These are phyloP conservation scores for Trichoderma citrinoviride DNA, from an alignment of 2,329 filamentous ascomycete species.

Conservation along the genomic window DNA sequence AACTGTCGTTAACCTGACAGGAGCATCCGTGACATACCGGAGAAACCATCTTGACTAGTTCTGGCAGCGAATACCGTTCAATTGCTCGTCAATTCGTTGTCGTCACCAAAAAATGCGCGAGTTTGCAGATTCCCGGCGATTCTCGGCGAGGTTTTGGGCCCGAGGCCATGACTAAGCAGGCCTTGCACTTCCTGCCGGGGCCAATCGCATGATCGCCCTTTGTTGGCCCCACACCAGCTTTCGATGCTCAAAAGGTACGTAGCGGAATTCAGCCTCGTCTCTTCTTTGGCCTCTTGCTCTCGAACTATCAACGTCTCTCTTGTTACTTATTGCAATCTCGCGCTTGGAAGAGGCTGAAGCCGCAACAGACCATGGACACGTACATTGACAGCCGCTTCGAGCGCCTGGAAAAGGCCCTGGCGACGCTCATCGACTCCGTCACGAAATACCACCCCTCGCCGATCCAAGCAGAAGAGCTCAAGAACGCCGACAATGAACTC, in stretches of 20 bases:
- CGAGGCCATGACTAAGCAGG: conserved; percentile 28
- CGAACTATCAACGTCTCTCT: conserved; percentile 6
- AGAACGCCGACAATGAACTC: conserved; percentile 67
- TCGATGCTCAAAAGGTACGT: neutral
- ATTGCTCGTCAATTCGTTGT: conserved; percentile 38
- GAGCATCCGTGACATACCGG: conserved; percentile 34
- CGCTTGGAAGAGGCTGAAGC: neutral
- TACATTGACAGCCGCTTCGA: conserved; percentile 62
- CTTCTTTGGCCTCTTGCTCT: neutral
- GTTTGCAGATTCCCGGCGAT: conserved; percentile 38
- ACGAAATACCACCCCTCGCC: conserved; percentile 76
- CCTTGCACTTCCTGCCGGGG: neutral
- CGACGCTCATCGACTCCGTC: conserved; percentile 72
- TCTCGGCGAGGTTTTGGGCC: conserved; percentile 36
- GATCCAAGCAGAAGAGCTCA: conserved; percentile 64
- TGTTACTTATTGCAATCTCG: neutral
- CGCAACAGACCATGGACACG: conserved; percentile 53
- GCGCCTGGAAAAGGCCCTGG: conserved; percentile 64
- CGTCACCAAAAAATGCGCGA: conserved; percentile 32
- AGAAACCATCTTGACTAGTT: conserved; percentile 41
- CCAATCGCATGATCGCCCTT: neutral
- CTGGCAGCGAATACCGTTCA: conserved; percentile 35
- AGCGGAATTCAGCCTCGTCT: conserved; percentile 17
- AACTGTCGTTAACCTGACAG: rapidly evolving
- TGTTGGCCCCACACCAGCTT: conserved; percentile 25